phyloP scores from a whole-genome alignment of 352 stramenopile species.

The Globisporangium cystogenes region DNA sequence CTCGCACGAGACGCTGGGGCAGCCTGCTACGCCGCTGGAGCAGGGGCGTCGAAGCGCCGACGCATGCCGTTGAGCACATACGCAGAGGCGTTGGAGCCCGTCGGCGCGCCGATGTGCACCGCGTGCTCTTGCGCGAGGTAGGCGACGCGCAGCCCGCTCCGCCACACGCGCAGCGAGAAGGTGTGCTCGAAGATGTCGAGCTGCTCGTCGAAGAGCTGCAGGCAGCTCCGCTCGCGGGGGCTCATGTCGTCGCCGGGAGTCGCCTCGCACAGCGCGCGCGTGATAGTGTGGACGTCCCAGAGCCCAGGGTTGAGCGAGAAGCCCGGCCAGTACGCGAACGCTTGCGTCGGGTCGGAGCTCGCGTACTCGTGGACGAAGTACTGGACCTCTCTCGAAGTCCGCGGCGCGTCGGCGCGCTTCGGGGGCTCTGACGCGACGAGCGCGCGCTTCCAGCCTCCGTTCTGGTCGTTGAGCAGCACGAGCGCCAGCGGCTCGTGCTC shows the following conservation, averaged over 20 bases:
- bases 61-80: conserved; percentile 40
- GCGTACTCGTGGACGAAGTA: conserved; percentile 58
- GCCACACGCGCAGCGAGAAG: conserved; percentile 27
- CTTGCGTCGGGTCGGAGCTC: conserved; percentile 21
- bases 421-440: neutral
- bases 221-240: neutral
- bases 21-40: neutral
- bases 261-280: neutral
- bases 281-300: conserved; percentile 30
- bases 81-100: conserved; percentile 27
- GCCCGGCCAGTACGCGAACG: conserved; percentile 51
- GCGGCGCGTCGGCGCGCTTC: neutral
- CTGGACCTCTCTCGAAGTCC: conserved; percentile 1
- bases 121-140: conserved; percentile 12
- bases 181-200: conserved; percentile 30
- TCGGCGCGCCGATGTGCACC: conserved; percentile 21
- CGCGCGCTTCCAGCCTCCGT: conserved; percentile 15
- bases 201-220: conserved; percentile 18
- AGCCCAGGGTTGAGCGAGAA: conserved; percentile 61
- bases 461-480: conserved; percentile 53
- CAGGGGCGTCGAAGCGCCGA: conserved; percentile 21
- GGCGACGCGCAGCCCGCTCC: conserved; percentile 20
- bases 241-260: neutral
- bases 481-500: conserved; percentile 18
- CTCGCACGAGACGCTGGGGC: no score